A percentile compares a stretch with the other conserved stretches of the same genome.
These are phyloP conservation scores for Rhodocollybia butyracea DNA, from an alignment of 768 basidiomycete genomes.

Conservation along the genomic window DNA sequence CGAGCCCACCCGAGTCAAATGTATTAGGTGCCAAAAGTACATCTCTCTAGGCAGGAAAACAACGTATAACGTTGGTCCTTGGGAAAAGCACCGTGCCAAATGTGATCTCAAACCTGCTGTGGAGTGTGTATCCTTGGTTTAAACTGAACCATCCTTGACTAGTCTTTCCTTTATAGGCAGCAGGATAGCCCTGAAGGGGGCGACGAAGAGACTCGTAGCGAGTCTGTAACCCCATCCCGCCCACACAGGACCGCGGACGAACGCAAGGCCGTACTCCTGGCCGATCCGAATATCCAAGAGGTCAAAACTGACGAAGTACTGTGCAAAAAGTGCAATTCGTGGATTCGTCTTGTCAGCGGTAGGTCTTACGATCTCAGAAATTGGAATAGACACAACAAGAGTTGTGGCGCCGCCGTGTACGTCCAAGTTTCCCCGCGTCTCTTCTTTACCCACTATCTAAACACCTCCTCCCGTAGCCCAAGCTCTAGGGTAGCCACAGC, in stretches of 20 bases:
- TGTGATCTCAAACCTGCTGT: slow-evolving; percentile 41
- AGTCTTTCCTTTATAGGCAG: slow-evolving; percentile 1
- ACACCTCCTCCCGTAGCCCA: slow-evolving; percentile 33
- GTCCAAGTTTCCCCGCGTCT: slow-evolving; percentile 14
- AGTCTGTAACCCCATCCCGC: slow-evolving; percentile 6
- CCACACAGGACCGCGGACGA: slow-evolving; percentile 34
- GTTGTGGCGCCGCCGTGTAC: slow-evolving; percentile 44
- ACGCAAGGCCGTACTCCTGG: slow-evolving; percentile 47
- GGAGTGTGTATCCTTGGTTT: neutral
- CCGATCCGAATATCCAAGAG: slow-evolving; percentile 49
- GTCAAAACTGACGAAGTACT: slow-evolving; percentile 49
- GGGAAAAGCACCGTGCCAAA: slow-evolving; percentile 55
- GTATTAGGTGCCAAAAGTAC: slow-evolving; percentile 54
- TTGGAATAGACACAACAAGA: slow-evolving; percentile 52
- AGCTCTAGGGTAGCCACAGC: slow-evolving; percentile 58
- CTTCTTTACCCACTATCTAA: neutral
- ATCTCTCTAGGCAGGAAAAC: slow-evolving; percentile 54
- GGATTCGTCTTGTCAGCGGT: slow-evolving; percentile 50
- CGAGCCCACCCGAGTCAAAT: slow-evolving; percentile 57
- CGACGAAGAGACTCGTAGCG: neutral
- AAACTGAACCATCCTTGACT: neutral
- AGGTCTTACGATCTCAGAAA: slow-evolving; percentile 39
- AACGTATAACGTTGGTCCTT: slow-evolving; percentile 56
- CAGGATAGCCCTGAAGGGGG: neutral
- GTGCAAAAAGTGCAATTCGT: slow-evolving; percentile 61